Base-by-base conservation (phyloP, 495 filamentous ascomycete species). In the Aspergillus sclerotiicarbonarius region DNA sequence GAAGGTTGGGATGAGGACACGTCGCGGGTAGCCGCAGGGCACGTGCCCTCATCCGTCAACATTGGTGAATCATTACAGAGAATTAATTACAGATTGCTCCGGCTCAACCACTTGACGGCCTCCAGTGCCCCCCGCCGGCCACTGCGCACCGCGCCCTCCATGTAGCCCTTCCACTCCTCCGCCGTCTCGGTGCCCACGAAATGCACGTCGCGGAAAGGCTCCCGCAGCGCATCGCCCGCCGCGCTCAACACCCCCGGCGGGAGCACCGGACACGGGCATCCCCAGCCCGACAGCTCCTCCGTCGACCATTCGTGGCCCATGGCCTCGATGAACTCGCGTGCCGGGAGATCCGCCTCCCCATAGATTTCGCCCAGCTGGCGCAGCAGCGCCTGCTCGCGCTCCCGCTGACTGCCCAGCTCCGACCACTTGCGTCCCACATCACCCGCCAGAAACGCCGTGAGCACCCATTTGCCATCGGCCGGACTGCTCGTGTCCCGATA, bases 101-200 rank as follows among this genome's bases (percentile, higher is more conserved):
- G 47, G 5, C 16, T 30, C 21, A 64, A 18, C 6, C 15, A 44
- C 31, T 54, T 8, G 5, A 67, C 54, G 4, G 77, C 67, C 56
- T 81, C 77, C 31, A 50, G 56, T 2, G 71, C 76, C 0, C 66
- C 77, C 51, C 71, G 67, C 8, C 62, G 48, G 0, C 76, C 77
- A 45, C 62, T 66, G 21, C 62, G 32, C 20, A 79, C 53, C 0
- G 77, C 78, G 0, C 78, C 77, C 56, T 80, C 77, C 76, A 81
- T 79, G 63, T 74, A 78, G 1, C 78, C 78, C 57, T 62, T 73
- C 76, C 75, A 81, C 43, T 65, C 64, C 5, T 52, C 53, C 1
- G 71, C 62, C 1, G 68, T 75, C 66, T 81, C 77, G 3, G 73
- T 73, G 1, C 77, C 77, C 5, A 70, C 69, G 60, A 81, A 81